Conservation (phyloP, 2,329 filamentous ascomycete genomes). For the Seiridium unicorne region DNA sequence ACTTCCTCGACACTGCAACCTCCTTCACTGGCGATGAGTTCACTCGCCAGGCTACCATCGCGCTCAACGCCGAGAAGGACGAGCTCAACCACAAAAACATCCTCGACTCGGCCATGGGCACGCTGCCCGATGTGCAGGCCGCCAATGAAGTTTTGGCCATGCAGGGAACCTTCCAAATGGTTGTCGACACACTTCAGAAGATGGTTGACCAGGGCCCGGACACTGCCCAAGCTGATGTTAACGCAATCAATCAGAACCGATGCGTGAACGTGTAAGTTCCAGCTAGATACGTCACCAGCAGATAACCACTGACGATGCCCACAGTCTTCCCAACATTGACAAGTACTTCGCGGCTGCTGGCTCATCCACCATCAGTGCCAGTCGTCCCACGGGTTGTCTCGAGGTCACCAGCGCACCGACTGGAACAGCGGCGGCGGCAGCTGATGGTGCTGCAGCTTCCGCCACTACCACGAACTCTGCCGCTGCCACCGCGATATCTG, state of each 20-base stretch:
- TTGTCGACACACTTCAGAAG: slow-evolving; percentile 16
- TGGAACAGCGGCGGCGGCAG: background rate
- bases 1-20: slow-evolving; percentile 17
- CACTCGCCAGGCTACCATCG: slow-evolving; percentile 18
- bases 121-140: slow-evolving; percentile 10
- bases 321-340: slow-evolving; percentile 18
- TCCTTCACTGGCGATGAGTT: slow-evolving; percentile 16
- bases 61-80: slow-evolving; percentile 19
- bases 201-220: slow-evolving; percentile 19
- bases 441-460: background rate
- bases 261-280: slow-evolving; percentile 16
- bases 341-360: slow-evolving; percentile 20
- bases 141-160: slow-evolving; percentile 17
- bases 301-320: background rate
- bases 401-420: slow-evolving; percentile 9
- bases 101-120: slow-evolving; percentile 13
- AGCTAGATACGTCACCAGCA: background rate
- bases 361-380: slow-evolving; percentile 9
- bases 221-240: slow-evolving; percentile 16
- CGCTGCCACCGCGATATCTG: background rate
- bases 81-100: slow-evolving; percentile 21
- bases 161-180: slow-evolving; percentile 18
- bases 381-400: slow-evolving; percentile 17
- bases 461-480: background rate
- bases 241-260: slow-evolving; percentile 19